These are phyloP conservation scores for Alternaria infectoria DNA, from an alignment of 2,329 filamentous ascomycete genomes.

Conservation along the genomic window DNA sequence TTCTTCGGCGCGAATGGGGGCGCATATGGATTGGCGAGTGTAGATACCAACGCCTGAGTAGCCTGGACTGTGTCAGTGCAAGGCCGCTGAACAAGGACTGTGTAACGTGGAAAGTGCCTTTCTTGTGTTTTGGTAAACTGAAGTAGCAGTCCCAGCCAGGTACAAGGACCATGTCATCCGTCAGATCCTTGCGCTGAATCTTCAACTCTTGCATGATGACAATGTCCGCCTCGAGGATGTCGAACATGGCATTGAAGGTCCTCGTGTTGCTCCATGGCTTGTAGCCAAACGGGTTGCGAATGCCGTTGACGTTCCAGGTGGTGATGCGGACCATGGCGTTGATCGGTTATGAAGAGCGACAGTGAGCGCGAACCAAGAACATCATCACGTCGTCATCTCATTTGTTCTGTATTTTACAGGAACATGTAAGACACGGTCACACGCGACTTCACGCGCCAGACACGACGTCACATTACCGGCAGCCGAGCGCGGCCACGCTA, in stretches of 20 bases:
- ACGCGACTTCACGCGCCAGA: constrained; percentile 7
- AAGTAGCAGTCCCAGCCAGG: constrained; percentile 97
- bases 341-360: constrained; percentile 8
- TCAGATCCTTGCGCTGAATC: constrained; percentile 89
- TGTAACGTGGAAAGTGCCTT: constrained; percentile 62
- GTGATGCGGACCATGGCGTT: constrained; percentile 74
- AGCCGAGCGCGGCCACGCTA: constrained; percentile 26
- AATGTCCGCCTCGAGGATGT: constrained; percentile 89
- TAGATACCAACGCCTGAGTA: constrained; percentile 97
- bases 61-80: constrained; percentile 59
- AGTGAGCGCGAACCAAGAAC: constrained; percentile 3
- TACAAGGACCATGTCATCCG: constrained; percentile 94
- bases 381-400: constrained; percentile 10
- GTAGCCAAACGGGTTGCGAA: constrained; percentile 61
- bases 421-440: constrained; percentile 12
- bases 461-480: constrained; percentile 35
- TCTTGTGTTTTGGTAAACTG: constrained; percentile 90
- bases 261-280: constrained; percentile 58
- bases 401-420: neutral
- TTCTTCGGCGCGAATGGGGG: constrained; percentile 89
- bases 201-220: constrained; percentile 96
- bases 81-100: neutral
- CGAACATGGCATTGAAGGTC: constrained; percentile 78
- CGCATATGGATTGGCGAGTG: constrained; percentile 83
- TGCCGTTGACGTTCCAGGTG: constrained; percentile 61